A percentile compares a stretch with the other conserved stretches of the same genome.
Evolutionary conservation across 2,329 filamentous ascomycete genomes (phyloP).

Genomic region (Thelonectria rubi): DNA sequence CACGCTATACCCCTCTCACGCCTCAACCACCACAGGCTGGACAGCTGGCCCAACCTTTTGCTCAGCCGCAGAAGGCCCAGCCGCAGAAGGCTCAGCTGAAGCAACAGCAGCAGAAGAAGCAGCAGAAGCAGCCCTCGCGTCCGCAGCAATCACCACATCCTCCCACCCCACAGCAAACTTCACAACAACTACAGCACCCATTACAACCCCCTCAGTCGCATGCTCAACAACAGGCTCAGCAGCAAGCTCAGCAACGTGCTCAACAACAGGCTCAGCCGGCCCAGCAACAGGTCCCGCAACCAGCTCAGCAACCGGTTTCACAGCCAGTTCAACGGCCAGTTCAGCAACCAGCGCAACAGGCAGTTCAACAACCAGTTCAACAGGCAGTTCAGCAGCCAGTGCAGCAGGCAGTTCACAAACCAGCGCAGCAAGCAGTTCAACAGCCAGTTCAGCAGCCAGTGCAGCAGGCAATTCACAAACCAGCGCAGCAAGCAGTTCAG

Average conservation of each 20-base stretch:
- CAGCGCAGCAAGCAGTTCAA: too few relatives aligned
- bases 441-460: too few relatives aligned
- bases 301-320: constrained; percentile 31
- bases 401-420: too few relatives aligned
- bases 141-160: not conserved
- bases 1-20: not conserved
- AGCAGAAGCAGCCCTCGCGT: not conserved
- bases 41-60: not conserved
- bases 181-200: not conserved
- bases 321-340: constrained; percentile 29
- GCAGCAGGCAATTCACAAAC: too few relatives aligned
- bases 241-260: too few relatives aligned
- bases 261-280: constrained; percentile 26
- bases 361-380: too few relatives aligned
- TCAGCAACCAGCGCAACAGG: constrained; percentile 2
- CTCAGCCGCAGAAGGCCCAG: not conserved
- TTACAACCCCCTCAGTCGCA: not conserved
- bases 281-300: constrained; percentile 10
- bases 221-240: too few relatives aligned
- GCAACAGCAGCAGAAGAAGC: constrained; percentile 1
- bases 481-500: too few relatives aligned
- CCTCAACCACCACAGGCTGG: not conserved
- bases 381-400: too few relatives aligned
- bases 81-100: not conserved
- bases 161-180: not conserved